Percentiles rank a stretch among this genome's conserved stretches.
Conservation (phyloP, 73 alveolate species). For the Symbiodinium natans region DNA sequence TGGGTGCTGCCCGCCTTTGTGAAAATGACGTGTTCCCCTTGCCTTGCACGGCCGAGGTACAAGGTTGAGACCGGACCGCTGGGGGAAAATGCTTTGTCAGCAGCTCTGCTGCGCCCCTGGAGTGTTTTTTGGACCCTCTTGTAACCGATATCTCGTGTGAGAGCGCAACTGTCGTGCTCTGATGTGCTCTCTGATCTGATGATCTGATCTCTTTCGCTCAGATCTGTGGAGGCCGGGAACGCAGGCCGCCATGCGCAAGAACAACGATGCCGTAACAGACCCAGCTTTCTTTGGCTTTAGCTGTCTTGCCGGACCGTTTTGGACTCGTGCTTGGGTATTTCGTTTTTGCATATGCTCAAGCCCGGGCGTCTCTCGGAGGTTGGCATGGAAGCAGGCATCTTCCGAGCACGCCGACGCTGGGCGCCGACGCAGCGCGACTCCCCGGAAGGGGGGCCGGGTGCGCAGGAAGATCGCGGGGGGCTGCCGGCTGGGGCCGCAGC, state of each 20-base stretch:
- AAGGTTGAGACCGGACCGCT: constrained; percentile 39
- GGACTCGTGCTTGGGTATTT: neutral
- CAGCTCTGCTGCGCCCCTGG: neutral
- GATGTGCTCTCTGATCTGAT: neutral
- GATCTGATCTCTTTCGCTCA: neutral
- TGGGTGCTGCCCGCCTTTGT: neutral
- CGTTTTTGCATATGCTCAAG: neutral
- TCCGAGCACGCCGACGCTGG: constrained; percentile 92
- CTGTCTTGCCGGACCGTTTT: neutral
- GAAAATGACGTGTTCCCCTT: neutral
- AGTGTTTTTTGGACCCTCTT: too few relatives aligned
- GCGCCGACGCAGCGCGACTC: constrained; percentile 13
- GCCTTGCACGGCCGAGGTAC: neutral
- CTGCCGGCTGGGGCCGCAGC: constrained; percentile 61
- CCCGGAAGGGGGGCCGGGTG: constrained; percentile 77
- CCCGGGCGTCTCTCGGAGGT: neutral
- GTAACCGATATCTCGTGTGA: neutral
- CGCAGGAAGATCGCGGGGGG: constrained; percentile 51
- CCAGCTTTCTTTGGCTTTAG: neutral
- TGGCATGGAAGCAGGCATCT: constrained; percentile 64
- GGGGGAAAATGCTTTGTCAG: neutral
- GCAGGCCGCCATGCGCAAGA: constrained; percentile 10
- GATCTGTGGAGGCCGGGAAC: constrained; percentile 72
- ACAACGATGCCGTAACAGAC: constrained; percentile 26
- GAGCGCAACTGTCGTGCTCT: neutral